Evolutionary conservation across 768 basidiomycete genomes (phyloP).

Genomic region (Serendipita sp.): DNA sequence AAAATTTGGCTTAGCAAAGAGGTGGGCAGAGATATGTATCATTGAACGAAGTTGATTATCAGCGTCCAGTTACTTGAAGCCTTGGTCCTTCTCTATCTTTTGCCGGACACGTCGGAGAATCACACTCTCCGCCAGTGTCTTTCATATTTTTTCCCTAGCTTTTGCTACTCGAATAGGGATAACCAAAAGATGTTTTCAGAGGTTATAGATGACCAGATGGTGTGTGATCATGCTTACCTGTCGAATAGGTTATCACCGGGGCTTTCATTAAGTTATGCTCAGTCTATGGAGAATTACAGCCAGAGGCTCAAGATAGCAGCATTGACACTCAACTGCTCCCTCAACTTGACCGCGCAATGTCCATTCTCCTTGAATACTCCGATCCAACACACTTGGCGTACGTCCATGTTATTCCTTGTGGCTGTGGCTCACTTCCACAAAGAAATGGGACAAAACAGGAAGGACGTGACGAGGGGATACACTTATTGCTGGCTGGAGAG

Average conservation of each 20-base stretch:
- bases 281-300: background rate
- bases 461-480: no score
- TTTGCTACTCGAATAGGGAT: slow-evolving; percentile 29
- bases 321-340: background rate
- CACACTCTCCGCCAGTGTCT: slow-evolving; percentile 30
- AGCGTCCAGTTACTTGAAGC: slow-evolving; percentile 23
- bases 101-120: slow-evolving; percentile 29
- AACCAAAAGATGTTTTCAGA: slow-evolving; percentile 21
- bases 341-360: background rate
- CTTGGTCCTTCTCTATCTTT: slow-evolving; percentile 28
- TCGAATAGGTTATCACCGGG: background rate
- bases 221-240: background rate
- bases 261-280: background rate
- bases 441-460: no score
- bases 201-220: background rate
- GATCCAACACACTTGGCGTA: background rate
- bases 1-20: background rate
- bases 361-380: background rate
- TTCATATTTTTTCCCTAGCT: slow-evolving; percentile 33
- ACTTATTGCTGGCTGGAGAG: no score
- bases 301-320: background rate
- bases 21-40: background rate
- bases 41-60: background rate
- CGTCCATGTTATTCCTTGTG: background rate
- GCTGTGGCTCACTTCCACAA: no score